These are phyloP conservation scores for Viridothelium virens DNA, from an alignment of 495 filamentous ascomycete species.

Conservation along the genomic window DNA sequence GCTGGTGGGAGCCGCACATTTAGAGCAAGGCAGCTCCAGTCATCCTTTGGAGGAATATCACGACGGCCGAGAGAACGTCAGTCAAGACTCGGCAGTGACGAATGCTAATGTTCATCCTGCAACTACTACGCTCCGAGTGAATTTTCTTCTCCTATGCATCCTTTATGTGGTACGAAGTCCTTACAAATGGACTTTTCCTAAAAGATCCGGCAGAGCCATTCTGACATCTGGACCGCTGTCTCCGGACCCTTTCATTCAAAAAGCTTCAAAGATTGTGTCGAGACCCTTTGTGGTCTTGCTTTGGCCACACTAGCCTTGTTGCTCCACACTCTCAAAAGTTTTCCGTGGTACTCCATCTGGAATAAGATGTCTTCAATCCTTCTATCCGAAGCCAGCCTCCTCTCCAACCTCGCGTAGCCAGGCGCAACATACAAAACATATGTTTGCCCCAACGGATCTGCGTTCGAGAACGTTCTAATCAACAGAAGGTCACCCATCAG, in stretches of 20 bases:
- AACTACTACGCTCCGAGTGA: neutral
- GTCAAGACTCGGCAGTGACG: neutral
- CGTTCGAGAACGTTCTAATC: neutral
- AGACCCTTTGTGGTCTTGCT: neutral
- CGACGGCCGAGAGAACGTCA: neutral
- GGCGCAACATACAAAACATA: neutral
- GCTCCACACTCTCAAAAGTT: too few relatives aligned
- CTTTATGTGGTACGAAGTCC: neutral
- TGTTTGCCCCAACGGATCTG: neutral
- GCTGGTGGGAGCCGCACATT: neutral
- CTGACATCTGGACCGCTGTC: neutral
- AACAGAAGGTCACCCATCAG: too few relatives aligned
- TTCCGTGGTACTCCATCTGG: too few relatives aligned
- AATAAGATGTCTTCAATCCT: too few relatives aligned
- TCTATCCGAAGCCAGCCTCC: too few relatives aligned
- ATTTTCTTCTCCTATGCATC: neutral
- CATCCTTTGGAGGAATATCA: neutral
- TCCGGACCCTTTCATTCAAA: neutral
- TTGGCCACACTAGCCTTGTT: neutral
- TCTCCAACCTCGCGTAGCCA: too few relatives aligned
- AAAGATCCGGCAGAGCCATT: neutral
- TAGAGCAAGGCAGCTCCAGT: neutral
- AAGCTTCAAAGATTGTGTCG: neutral
- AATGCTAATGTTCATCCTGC: neutral
- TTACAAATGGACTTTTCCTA: neutral